Conservation (phyloP, 2,329 filamentous ascomycete species). For the Pseudogymnoascus sp. region DNA sequence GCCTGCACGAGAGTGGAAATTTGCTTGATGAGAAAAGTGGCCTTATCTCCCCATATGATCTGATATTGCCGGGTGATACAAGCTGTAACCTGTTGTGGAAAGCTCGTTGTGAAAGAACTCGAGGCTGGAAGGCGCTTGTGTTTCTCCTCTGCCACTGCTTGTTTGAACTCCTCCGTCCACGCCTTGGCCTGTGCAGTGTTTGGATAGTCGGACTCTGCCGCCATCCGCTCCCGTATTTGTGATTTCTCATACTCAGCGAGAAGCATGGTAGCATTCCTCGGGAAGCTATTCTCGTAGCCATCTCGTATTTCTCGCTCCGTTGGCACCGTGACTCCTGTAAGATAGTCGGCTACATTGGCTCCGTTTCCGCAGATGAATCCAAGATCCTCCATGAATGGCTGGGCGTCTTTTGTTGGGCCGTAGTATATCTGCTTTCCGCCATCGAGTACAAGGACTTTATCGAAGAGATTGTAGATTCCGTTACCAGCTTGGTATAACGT, state of each 20-base stretch:
- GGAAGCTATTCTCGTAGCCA: slow-evolving; percentile 60
- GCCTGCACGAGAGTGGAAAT: slow-evolving; percentile 51
- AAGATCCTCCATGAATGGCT: slow-evolving; percentile 59
- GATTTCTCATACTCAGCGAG: slow-evolving; percentile 47
- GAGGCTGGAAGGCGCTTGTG: slow-evolving; percentile 31
- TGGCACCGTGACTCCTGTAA: slow-evolving; percentile 61
- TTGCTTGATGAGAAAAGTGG: slow-evolving; percentile 58
- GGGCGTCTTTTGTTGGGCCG: slow-evolving; percentile 55
- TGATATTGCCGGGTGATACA: slow-evolving; percentile 57
- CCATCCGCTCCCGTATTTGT: slow-evolving; percentile 44
- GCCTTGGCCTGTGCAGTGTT: slow-evolving; percentile 40
- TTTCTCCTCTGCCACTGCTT: slow-evolving; percentile 36
- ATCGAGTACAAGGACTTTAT: slow-evolving; percentile 72
- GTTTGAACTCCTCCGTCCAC: slow-evolving; percentile 45
- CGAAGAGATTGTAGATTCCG: slow-evolving; percentile 62
- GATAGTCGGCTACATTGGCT: slow-evolving; percentile 61
- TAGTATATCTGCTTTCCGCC: slow-evolving; percentile 61
- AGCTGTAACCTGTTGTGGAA: slow-evolving; percentile 48
- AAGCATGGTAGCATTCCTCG: slow-evolving; percentile 54
- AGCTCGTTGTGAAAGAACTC: slow-evolving; percentile 40
- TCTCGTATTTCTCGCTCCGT: slow-evolving; percentile 51
- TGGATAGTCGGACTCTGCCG: slow-evolving; percentile 52
- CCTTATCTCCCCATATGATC: slow-evolving; percentile 59
- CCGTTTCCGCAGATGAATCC: slow-evolving; percentile 50
- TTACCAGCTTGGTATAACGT: slow-evolving; percentile 66